These are phyloP conservation scores for Simmondsia chinensis DNA, from an alignment of 148 eudicot species.

Conservation along the genomic window DNA sequence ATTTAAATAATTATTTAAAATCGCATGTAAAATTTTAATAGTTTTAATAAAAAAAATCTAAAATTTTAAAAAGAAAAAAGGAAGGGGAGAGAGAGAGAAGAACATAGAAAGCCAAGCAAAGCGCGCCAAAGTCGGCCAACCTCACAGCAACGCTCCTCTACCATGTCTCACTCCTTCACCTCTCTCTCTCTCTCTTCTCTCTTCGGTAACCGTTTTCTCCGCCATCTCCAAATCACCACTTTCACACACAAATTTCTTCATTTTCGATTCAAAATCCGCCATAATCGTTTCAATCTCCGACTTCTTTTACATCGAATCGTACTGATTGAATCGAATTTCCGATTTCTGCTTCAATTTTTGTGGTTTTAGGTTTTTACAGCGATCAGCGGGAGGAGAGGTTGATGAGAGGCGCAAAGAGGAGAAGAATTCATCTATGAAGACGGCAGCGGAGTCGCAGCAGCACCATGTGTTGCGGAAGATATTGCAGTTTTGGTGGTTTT, in stretches of 20 bases:
- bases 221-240: no score
- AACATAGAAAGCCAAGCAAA: conserved; percentile 39
- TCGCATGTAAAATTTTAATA: no score
- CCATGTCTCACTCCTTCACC: conserved; percentile 15
- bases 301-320: no score
- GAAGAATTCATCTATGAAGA: conserved; percentile 68
- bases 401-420: conserved; percentile 50
- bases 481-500: conserved; percentile 29
- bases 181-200: no score
- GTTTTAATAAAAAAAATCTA: no score
- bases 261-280: background rate
- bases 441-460: conserved; percentile 6
- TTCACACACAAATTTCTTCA: background rate
- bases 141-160: conserved; percentile 39
- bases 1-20: no score
- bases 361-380: no score
- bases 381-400: conserved; percentile 12
- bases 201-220: conserved; percentile 1
- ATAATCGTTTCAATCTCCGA: no score
- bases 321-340: background rate
- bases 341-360: no score
- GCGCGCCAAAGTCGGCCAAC: conserved; percentile 62
- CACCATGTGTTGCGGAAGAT: no score
- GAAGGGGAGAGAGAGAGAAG: no score
- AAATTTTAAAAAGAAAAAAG: no score